phyloP scores from a whole-genome alignment of 305 asterid species.

The Fraxinus greggii region DNA sequence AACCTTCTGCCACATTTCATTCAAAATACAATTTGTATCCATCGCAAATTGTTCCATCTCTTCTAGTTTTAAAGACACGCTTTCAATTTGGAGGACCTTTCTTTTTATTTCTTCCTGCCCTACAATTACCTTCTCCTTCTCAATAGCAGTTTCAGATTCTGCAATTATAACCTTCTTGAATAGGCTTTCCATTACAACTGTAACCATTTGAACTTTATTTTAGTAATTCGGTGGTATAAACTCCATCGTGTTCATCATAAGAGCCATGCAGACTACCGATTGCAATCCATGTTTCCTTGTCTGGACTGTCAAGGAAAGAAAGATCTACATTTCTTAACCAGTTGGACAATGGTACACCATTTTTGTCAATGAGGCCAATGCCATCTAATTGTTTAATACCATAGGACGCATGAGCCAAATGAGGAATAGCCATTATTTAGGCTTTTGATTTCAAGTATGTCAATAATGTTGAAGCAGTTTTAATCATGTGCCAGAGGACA shows the following conservation, averaged over 20 bases:
- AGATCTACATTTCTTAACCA: slow-evolving; percentile 62
- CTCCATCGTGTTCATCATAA: slow-evolving; percentile 64
- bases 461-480: slow-evolving; percentile 67
- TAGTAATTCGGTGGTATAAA: slow-evolving; percentile 56
- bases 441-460: slow-evolving; percentile 86
- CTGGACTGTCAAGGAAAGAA: slow-evolving; percentile 46
- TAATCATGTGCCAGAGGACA: slow-evolving; percentile 76
- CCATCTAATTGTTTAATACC: slow-evolving; percentile 78
- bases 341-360: slow-evolving; percentile 58
- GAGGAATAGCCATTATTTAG: slow-evolving; percentile 65
- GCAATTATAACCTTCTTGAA: slow-evolving; percentile 78
- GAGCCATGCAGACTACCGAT: slow-evolving; percentile 47
- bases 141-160: slow-evolving; percentile 71
- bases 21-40: slow-evolving; percentile 69
- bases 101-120: slow-evolving; percentile 74
- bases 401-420: slow-evolving; percentile 63
- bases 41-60: slow-evolving; percentile 87
- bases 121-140: slow-evolving; percentile 68
- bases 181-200: slow-evolving; percentile 87
- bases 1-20: slow-evolving; percentile 85
- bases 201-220: slow-evolving; percentile 70
- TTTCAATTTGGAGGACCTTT: slow-evolving; percentile 69
- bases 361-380: slow-evolving; percentile 73
- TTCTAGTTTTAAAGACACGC: slow-evolving; percentile 76
- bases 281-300: slow-evolving; percentile 58